Evolutionary conservation across 2,329 filamentous ascomycete genomes (phyloP).

Genomic region (Sporothrix mexicana): DNA sequence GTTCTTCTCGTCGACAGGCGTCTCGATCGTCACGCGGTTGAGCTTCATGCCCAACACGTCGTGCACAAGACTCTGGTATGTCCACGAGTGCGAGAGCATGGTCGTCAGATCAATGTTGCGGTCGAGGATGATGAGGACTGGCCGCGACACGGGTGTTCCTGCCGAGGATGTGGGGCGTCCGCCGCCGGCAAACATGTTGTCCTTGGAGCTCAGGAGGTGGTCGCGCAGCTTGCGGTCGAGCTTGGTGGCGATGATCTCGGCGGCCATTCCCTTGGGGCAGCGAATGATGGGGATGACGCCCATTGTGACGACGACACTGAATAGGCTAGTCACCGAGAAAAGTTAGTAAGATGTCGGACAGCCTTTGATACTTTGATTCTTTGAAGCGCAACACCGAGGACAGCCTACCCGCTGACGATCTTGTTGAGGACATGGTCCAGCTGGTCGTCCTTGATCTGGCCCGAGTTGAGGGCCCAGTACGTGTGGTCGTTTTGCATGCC

Average conservation of each 20-base stretch:
- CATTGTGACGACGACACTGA: slow-evolving; percentile 98
- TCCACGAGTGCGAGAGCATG: slow-evolving; percentile 94
- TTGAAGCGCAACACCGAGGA: too few species aligned
- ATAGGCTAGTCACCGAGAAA: slow-evolving; percentile 56
- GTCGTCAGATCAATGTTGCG: slow-evolving; percentile 94
- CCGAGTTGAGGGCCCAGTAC: slow-evolving; percentile 96
- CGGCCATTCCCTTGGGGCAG: slow-evolving; percentile 89
- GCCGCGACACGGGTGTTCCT: slow-evolving; percentile 74
- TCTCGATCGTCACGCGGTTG: slow-evolving; percentile 93
- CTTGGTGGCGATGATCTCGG: slow-evolving; percentile 92
- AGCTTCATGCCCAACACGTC: slow-evolving; percentile 60
- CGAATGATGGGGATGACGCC: slow-evolving; percentile 94
- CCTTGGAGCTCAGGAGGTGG: slow-evolving; percentile 96
- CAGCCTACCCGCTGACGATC: slow-evolving; percentile 75
- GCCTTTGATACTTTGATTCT: too few species aligned
- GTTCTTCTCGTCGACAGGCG: slow-evolving; percentile 77
- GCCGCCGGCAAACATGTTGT: slow-evolving; percentile 82
- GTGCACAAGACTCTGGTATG: slow-evolving; percentile 81
- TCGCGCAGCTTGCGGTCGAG: slow-evolving; percentile 95
- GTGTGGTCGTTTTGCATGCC: slow-evolving; percentile 89
- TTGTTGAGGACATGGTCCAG: slow-evolving; percentile 86
- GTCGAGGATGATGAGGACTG: slow-evolving; percentile 91
- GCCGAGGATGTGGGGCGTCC: slow-evolving; percentile 64
- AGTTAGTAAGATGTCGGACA: background rate
- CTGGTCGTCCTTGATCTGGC: slow-evolving; percentile 85